Conservation (phyloP, 2,329 filamentous ascomycete species). For the Beauveria australis region DNA sequence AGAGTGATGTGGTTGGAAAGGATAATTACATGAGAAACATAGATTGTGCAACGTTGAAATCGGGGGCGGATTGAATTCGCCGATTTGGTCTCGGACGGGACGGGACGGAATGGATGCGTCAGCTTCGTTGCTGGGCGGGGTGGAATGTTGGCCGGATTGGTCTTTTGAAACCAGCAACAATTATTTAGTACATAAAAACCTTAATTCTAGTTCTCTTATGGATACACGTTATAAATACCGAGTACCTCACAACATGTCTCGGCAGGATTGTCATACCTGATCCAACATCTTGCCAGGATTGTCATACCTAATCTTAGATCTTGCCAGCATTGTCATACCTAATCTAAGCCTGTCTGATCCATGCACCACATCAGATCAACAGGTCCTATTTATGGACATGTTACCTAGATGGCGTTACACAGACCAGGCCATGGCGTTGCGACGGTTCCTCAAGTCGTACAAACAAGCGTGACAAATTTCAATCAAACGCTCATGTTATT, state of each 20-base stretch:
- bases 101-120: too few relatives aligned
- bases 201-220: conserved; percentile 1
- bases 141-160: too few relatives aligned
- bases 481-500: conserved; percentile 2
- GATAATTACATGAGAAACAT: neutral
- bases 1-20: neutral
- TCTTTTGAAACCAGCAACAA: neutral
- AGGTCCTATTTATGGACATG: neutral
- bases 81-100: neutral
- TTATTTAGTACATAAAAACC: conserved; percentile 1
- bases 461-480: neutral
- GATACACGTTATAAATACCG: neutral
- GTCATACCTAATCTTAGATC: too few relatives aligned
- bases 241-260: neutral
- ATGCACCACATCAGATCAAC: neutral
- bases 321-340: neutral
- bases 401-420: neutral
- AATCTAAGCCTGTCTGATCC: neutral
- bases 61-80: neutral
- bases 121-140: too few relatives aligned
- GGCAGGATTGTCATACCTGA: neutral
- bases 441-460: too few relatives aligned
- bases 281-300: neutral
- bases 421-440: neutral
- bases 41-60: neutral